Evolutionary conservation across 2,329 filamentous ascomycete species (phyloP), one percentile per base, ranked within the genome.

Genomic region (Remersonia thermophila): DNA sequence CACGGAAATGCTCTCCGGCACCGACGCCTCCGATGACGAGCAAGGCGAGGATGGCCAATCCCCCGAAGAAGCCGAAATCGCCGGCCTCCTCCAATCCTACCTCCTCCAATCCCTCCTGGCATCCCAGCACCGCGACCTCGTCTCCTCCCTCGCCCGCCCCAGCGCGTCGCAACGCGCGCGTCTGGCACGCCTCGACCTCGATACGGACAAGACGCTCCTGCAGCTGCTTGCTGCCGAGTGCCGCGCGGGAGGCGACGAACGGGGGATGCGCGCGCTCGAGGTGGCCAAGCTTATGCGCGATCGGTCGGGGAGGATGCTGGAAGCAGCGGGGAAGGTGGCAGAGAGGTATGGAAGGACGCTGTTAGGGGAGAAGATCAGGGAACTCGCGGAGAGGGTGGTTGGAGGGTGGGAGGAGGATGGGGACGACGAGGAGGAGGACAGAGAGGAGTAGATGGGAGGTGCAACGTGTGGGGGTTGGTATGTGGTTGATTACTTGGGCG

Each of bases 251-350:
- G 85, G 86, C 30, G 91, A 98, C 57, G 87, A 96, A 44, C 71
- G 82, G 20, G 89, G 87, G 5, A 95, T 95, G 85, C 85, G 89
- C 47, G 89, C 89, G 1, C 65, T 98, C 26, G 93, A 98, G 61
- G 72, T 96, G 51, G 91, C 93, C 20, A 69, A 73, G 43, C 65
- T 98, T 51, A 83, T 98, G 78, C 73, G 72, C 30, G 87, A 96
- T 61, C 69, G 76, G 31, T 82, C 75, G 41, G 89, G 89, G 13
- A 80, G 82, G 56, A 95, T 95, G 83, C 60, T 94, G 39, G 86
- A 95, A 56, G 83, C 89, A 4, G 91, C 91, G 2, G 75, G 77
- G 38, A 94, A 93, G 68, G 75, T 98, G 33, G 91, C 91, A 7
- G 75, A 81, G 54, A 69, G 89, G 48, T 98, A 93, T 61, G 83